These are phyloP conservation scores for Eucalyptus curtisii DNA, from an alignment of 345 rosid genomes.

Conservation along the genomic window DNA sequence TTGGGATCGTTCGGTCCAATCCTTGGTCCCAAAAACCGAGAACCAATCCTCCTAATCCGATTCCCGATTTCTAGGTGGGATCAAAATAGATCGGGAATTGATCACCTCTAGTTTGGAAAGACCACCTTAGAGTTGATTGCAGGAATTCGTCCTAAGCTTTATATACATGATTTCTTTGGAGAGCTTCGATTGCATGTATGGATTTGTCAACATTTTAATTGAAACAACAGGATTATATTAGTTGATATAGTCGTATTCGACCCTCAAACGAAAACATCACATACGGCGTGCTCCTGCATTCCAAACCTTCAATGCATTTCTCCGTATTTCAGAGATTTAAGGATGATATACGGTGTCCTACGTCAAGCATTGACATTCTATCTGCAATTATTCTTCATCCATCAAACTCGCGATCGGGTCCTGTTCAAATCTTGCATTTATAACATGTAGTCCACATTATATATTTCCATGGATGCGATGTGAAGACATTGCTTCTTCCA, in stretches of 20 bases:
- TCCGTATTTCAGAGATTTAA: neutral
- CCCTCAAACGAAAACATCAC: neutral
- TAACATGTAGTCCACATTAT: neutral
- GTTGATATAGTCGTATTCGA: neutral
- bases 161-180: neutral
- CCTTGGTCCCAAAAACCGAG: no score
- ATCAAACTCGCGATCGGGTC: neutral
- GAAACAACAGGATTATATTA: neutral
- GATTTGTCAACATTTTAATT: neutral
- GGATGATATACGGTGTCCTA: neutral
- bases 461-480: neutral
- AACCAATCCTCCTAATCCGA: fast-evolving
- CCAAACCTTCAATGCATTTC: neutral
- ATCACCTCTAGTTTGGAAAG: no score
- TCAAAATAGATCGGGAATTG: fast-evolving
- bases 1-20: fast-evolving
- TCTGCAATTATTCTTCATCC: neutral
- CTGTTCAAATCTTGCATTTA: neutral
- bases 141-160: neutral
- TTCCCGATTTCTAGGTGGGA: fast-evolving
- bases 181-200: neutral
- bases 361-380: neutral
- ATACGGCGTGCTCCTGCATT: neutral
- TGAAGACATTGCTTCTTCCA: neutral
- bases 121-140: no score